Conservation (phyloP, 306 rosid species). For the Cucumis melo region DNA sequence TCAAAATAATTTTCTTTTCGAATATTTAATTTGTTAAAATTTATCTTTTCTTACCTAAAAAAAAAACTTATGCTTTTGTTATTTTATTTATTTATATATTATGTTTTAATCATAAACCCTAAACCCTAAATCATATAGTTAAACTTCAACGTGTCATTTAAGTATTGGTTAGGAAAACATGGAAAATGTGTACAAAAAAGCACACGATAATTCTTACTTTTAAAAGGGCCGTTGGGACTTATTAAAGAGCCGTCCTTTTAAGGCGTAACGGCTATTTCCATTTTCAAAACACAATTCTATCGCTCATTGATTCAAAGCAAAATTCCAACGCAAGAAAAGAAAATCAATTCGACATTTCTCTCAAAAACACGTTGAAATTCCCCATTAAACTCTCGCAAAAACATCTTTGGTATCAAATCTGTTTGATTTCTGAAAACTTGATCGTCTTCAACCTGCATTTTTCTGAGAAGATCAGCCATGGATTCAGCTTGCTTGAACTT, state of each 20-base stretch:
- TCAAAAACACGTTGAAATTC: neutral
- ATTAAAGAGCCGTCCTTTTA: constrained; percentile 11
- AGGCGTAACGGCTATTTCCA: constrained; percentile 12
- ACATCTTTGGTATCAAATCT: neutral
- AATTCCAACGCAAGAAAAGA: neutral
- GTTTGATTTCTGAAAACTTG: neutral
- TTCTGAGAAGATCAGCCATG: constrained; percentile 21
- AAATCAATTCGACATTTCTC: neutral
- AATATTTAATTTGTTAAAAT: too few relatives aligned
- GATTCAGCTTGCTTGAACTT: constrained; percentile 47
- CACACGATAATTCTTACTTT: neutral
- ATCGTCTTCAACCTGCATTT: neutral
- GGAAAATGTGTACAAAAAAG: neutral
- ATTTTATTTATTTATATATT: too few relatives aligned
- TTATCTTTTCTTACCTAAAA: too few relatives aligned
- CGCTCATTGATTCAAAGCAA: neutral
- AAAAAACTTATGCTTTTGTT: too few relatives aligned
- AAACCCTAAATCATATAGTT: too few relatives aligned
- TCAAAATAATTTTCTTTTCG: too few relatives aligned
- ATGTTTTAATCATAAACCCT: too few relatives aligned
- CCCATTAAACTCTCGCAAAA: too few relatives aligned
- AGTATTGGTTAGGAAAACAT: neutral
- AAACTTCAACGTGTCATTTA: neutral
- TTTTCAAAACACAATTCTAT: neutral
- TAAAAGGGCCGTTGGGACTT: constrained; percentile 26